phyloP scores from a whole-genome alignment of 805 yeast genomes.

The Yamadazyma akitaensis region DNA sequence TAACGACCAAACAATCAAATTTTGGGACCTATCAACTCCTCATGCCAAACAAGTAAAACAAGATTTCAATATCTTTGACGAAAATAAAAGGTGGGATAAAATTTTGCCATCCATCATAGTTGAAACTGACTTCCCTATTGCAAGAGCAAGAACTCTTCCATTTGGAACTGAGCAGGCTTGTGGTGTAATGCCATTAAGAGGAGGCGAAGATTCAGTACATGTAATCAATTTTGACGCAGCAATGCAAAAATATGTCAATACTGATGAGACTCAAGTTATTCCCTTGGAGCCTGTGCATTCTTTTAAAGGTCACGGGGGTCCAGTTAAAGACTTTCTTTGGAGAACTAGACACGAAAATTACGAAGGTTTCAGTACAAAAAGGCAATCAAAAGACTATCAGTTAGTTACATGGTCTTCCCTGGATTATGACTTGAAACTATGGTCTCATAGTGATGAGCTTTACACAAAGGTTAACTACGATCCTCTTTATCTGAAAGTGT shows the following conservation, averaged over 20 bases:
- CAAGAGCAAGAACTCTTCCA: slow-evolving; percentile 85
- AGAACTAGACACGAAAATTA: slow-evolving; percentile 46
- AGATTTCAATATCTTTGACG: slow-evolving; percentile 20
- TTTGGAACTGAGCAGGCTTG: slow-evolving; percentile 74
- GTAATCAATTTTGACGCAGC: slow-evolving; percentile 48
- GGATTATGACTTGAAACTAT: slow-evolving; percentile 77
- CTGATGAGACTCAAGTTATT: slow-evolving; percentile 25
- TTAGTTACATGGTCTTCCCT: slow-evolving; percentile 86
- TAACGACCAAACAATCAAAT: slow-evolving; percentile 75
- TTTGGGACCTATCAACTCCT: slow-evolving; percentile 58
- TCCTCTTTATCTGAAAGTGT: slow-evolving; percentile 28
- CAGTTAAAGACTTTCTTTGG: slow-evolving; percentile 89
- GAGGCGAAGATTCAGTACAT: slow-evolving; percentile 67
- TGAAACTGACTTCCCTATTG: slow-evolving; percentile 76
- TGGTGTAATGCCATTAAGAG: slow-evolving; percentile 86
- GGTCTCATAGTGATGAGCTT: slow-evolving; percentile 57
- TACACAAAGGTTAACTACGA: slow-evolving; percentile 36
- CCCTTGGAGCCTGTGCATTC: slow-evolving; percentile 47
- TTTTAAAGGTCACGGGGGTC: slow-evolving; percentile 80
- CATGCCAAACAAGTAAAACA: slow-evolving; percentile 11
- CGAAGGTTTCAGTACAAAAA: slow-evolving; percentile 44
- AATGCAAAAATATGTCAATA: slow-evolving; percentile 22
- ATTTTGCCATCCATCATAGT: slow-evolving; percentile 55
- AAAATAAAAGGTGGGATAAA: slow-evolving; percentile 7
- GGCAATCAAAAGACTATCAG: slow-evolving; percentile 81